Evolutionary conservation across 768 basidiomycete species (phyloP), one percentile per base, ranked within the genome.

Genomic region (Auriscalpium microsporum): DNA sequence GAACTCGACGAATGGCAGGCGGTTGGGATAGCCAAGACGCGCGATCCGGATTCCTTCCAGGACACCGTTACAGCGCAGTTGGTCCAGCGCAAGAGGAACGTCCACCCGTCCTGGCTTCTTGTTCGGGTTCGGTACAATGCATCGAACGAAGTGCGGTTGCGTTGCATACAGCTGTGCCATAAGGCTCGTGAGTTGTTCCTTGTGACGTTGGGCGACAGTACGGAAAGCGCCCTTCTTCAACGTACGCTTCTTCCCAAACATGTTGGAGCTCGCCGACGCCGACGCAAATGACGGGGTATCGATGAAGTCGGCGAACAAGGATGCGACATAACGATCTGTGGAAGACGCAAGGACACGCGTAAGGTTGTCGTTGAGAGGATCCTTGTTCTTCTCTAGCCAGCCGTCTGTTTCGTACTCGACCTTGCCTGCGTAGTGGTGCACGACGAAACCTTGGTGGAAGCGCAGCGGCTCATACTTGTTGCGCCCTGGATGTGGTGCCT

Each of bases 321-420:
- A 69, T 1, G 90, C 83, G 40, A 98, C 80, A 65, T 90, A 93
- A 40, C 80, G 78, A 64, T 96, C 89, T 2, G 83, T 77, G 5
- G 95, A 94, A 9, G 80, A 76, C 1, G 90, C 84, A 3, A 98
- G 78, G 38, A 98, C 85, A 19, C 91, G 83, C 0, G 92, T 90
- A 52, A 98, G 79, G 67, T 96, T 94, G 69, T 97, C 94, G 66
- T 97, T 97, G 56, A 99, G 74, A 0, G 96, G 96, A 64, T 99
- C 96, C 72, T 96, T 96, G 78, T 99, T 99, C 84, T 98, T 99
- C 75, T 95, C 94, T 62, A 99, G 74, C 96, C 96, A 99, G 14
- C 94, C 91, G 40, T 91, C 86, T 2, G 94, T 97, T 33, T 87
- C 81, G 65, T 99, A 99, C 64, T 98, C 94, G 64, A 99, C 96